Percentiles rank a stretch among this genome's conserved stretches.
phyloP scores from a whole-genome alignment of 2,329 filamentous ascomycete genomes.

The Exserohilum rostratum region DNA sequence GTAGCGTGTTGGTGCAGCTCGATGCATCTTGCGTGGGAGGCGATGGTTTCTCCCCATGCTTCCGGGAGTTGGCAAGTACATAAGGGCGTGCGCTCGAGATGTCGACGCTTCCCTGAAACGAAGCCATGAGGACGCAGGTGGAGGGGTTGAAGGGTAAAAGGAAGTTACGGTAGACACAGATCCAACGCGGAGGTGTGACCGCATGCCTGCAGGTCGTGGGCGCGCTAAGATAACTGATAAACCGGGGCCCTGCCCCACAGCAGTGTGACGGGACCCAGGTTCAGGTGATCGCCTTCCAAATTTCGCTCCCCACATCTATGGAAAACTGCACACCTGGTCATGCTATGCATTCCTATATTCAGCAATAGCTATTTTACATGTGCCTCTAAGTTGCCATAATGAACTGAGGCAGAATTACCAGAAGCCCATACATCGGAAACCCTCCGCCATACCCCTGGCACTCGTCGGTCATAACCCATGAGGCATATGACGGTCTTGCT shows the following conservation, averaged over 20 bases:
- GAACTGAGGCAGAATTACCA: too few species aligned
- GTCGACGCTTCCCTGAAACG: conserved; percentile 24
- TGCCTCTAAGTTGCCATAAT: too few species aligned
- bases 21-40: conserved; percentile 17
- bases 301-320: not conserved
- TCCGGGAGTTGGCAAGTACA: not conserved
- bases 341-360: too few species aligned
- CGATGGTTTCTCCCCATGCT: not conserved
- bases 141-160: not conserved
- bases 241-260: conserved; percentile 11
- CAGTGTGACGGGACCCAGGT: not conserved
- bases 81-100: conserved; percentile 14
- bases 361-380: too few species aligned
- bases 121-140: conserved; percentile 24
- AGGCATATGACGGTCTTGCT: too few species aligned
- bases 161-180: conserved; percentile 1
- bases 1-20: conserved; percentile 18
- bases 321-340: too few species aligned
- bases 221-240: conserved; percentile 27
- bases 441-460: too few species aligned
- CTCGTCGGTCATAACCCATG: too few species aligned
- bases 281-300: not conserved
- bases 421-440: too few species aligned
- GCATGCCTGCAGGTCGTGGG: conserved; percentile 14
- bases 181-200: conserved; percentile 15